Evolutionary conservation across 768 basidiomycete genomes (phyloP), one percentile per base, ranked within the genome.

Genomic region (Amyloporia xantha): DNA sequence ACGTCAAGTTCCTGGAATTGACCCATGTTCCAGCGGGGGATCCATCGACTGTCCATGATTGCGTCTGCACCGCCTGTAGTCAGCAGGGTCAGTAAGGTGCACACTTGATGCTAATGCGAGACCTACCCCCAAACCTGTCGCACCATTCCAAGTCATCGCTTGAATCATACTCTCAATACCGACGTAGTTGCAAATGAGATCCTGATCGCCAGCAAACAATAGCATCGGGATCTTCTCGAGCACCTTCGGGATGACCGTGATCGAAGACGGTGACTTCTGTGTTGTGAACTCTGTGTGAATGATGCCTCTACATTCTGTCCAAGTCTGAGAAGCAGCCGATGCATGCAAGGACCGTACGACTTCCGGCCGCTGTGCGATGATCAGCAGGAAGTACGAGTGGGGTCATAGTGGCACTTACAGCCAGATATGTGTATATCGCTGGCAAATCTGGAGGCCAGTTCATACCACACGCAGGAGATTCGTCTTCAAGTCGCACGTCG

Each of bases 141-240:
- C 82, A 1, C 92, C 93, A 50, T 82, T 86, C 95, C 95, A 99
- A 2, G 75, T 74, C 74, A 99, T 70, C 24, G 75, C 70, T 53
- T 86, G 82, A 41, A 97, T 87, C 77, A 88, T 81, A 50, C 75
- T 76, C 66, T 97, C 93, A 51, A 91, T 72, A 3, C 96, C 96
- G 44, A 94, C 73, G 64, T 96, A 86, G 65, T 98, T 98, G 71
- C 96, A 98, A 53, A 99, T 96, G 37, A 93, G 70, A 64, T 98
- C 96, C 65, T 97, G 89, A 63, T 96, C 93, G 5, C 96, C 96
- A 0, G 82, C 91, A 58, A 96, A 99, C 40, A 99, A 73, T 54
- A 99, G 62, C n/a, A 97, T 77, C 1, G 86, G 84, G 17, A 98
- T 84, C 53, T 76, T 76, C 54, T 84, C 81, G 25, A 97, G 73